Percentiles rank a stretch among this genome's conserved stretches.
Evolutionary conservation across 2,329 filamentous ascomycete genomes (phyloP).

Genomic region (Tympanopsis confertula): DNA sequence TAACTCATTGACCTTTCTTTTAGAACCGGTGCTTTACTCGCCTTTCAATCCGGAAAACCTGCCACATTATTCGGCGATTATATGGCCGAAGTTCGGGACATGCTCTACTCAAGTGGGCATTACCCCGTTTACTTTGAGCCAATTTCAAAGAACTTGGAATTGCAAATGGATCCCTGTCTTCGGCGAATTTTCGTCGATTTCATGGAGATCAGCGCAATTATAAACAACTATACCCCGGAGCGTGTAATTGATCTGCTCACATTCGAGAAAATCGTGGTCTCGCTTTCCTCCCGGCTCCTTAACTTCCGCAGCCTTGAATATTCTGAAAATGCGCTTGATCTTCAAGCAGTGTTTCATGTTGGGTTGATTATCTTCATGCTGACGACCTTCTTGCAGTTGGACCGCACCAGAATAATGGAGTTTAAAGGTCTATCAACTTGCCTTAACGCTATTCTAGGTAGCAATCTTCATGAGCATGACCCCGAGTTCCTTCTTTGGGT

Average conservation of each 20-base stretch:
- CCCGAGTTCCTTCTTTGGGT: conserved; percentile 2
- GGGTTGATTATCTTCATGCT: conserved; percentile 4
- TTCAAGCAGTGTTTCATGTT: conserved; percentile 3
- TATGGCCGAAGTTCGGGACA: conserved; percentile 2
- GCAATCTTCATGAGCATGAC: background rate
- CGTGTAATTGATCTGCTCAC: conserved; percentile 1
- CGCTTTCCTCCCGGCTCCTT: conserved; percentile 2
- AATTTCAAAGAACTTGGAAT: background rate
- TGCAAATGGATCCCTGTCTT: background rate
- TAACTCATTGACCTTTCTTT: background rate
- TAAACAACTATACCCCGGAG: background rate
- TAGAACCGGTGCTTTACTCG: conserved; percentile 4
- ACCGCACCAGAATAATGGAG: conserved; percentile 1
- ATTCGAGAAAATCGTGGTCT: conserved; percentile 2
- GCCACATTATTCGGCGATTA: conserved; percentile 4
- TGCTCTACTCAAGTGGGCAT: background rate
- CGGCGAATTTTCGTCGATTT: background rate
- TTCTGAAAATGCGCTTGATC: background rate
- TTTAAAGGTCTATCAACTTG: conserved; percentile 1
- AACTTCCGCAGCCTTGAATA: conserved; percentile 1
- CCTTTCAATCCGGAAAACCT: conserved; percentile 5
- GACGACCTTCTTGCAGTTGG: conserved; percentile 2
- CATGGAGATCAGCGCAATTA: background rate
- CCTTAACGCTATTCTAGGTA: conserved; percentile 3
- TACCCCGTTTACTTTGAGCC: background rate